Evolutionary conservation across 2,329 filamentous ascomycete species (phyloP).

Genomic region (Ophiocordyceps sinensis): DNA sequence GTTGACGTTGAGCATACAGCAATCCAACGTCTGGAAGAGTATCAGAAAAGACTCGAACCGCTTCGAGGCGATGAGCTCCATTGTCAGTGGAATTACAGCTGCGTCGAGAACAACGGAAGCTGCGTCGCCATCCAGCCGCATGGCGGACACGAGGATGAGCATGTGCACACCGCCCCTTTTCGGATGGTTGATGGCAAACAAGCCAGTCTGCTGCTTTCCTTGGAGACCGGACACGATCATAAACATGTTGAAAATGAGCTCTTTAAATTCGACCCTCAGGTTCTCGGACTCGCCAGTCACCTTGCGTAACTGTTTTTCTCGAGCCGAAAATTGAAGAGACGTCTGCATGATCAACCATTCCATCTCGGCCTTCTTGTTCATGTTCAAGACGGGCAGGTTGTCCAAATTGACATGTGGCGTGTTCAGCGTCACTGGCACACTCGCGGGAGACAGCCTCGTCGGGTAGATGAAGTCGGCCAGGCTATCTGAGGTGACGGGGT

Average conservation of each 20-base stretch:
- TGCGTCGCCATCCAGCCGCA: constrained; percentile 28
- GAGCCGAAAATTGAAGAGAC: constrained; percentile 24
- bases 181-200: constrained; percentile 26
- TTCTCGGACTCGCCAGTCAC: constrained; percentile 10
- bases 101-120: constrained; percentile 30
- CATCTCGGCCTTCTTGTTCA: constrained; percentile 17
- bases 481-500: constrained; percentile 8
- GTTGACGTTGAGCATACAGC: constrained; percentile 25
- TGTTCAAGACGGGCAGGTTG: constrained; percentile 25
- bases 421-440: constrained; percentile 22
- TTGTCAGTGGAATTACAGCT: constrained; percentile 29
- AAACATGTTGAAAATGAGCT: constrained; percentile 31
- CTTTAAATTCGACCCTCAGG: constrained; percentile 30
- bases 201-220: constrained; percentile 24
- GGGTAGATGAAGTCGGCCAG: constrained; percentile 23
- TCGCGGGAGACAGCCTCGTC: constrained; percentile 9
- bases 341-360: constrained; percentile 24
- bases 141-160: constrained; percentile 19
- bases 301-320: constrained; percentile 23
- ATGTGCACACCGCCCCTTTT: constrained; percentile 24
- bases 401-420: constrained; percentile 29
- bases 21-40: constrained; percentile 19
- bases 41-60: constrained; percentile 24
- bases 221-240: constrained; percentile 30
- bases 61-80: constrained; percentile 14